A percentile compares a stretch with the other conserved stretches of the same genome.
These are phyloP conservation scores for Clarkia xantiana DNA, from an alignment of 345 rosid species.

Conservation along the genomic window DNA sequence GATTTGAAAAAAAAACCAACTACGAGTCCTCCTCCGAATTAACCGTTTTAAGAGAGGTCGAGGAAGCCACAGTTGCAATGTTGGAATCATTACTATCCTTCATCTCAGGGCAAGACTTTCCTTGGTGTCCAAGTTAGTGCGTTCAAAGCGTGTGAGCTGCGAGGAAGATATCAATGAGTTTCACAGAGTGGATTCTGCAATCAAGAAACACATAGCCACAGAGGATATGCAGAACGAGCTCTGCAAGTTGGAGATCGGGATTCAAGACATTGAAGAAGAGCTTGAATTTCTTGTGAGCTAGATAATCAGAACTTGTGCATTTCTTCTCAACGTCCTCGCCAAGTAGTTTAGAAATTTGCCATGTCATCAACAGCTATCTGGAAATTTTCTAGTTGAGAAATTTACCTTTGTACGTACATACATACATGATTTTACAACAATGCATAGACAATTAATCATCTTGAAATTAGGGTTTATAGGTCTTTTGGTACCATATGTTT, in stretches of 20 bases:
- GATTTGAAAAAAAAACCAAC: too few relatives aligned
- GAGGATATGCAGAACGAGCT: constrained; percentile 11
- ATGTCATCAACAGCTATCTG: too few relatives aligned
- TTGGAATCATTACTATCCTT: constrained; percentile 26
- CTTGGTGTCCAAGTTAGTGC: constrained; percentile 25
- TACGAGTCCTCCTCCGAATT: not conserved
- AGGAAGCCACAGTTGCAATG: constrained; percentile 11
- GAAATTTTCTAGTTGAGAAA: not conserved
- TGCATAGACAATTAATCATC: too few relatives aligned
- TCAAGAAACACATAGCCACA: constrained; percentile 6
- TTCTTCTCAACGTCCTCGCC: constrained; percentile 26
- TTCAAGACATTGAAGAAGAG: constrained; percentile 37
- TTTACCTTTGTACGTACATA: too few relatives aligned
- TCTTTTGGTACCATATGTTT: too few relatives aligned
- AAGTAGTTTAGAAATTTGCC: constrained; percentile 2
- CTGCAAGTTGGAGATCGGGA: constrained; percentile 16
- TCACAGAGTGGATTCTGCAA: constrained; percentile 13
- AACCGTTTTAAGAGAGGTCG: constrained; percentile 18
- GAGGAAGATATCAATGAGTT: constrained; percentile 22
- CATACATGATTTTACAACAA: too few relatives aligned
- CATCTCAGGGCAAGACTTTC: constrained; percentile 18
- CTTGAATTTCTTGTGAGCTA: constrained; percentile 22
- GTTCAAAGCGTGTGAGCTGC: constrained; percentile 11
- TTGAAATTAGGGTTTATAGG: too few relatives aligned
- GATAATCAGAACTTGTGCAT: constrained; percentile 27